Evolutionary conservation across 257 asterid species (phyloP), one percentile per base, ranked within the genome.

Genomic region (Gentiana straminea): DNA sequence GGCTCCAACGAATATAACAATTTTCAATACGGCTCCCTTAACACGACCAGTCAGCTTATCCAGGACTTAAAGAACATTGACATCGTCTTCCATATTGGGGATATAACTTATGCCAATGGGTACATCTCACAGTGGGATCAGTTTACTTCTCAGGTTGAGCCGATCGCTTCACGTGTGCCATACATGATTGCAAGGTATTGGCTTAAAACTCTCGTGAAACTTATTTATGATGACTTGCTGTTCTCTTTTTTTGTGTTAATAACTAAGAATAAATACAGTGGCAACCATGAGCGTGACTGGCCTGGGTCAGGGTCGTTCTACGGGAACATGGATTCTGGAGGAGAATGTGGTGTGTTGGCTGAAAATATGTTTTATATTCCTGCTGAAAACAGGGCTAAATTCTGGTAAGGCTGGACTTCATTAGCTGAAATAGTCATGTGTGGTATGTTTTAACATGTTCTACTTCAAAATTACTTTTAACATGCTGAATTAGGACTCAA

Each of bases 251-350:
- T 13, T 32, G 33, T 52, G 58, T 55, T 13, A 52, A 32, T 57
- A 54, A 49, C n/a, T 48, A 52, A 4, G 57, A 57, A 12, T 64
- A 57, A 49, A 73, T 54, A 69, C 83, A 90, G 97, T 49, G 97
- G 97, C 65, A 90, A 90, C 76, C 97, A 90, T 51, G 97, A 90
- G 78, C 88, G 96, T 1, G 97, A 90, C 70, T 90, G 97, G 97
- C 97, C 97, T 53, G 89, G 68, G 4, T 44, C 91, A 3, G 98
- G 98, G 35, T 90, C 96, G 3, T 90, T 90, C 65, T 90, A 90
- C 34, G 83, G 70, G 43, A 80, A 11, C 70, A 54, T 49, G 71
- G 96, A 90, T 67, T 90, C 98, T 0, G 98, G 98, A 24, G 98
- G 98, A 70, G 98, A 90, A 67, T 90, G 96, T 70, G 98, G 98